Evolutionary conservation across 495 filamentous ascomycete genomes (phyloP).

Genomic region (Lophium mytilinum): DNA sequence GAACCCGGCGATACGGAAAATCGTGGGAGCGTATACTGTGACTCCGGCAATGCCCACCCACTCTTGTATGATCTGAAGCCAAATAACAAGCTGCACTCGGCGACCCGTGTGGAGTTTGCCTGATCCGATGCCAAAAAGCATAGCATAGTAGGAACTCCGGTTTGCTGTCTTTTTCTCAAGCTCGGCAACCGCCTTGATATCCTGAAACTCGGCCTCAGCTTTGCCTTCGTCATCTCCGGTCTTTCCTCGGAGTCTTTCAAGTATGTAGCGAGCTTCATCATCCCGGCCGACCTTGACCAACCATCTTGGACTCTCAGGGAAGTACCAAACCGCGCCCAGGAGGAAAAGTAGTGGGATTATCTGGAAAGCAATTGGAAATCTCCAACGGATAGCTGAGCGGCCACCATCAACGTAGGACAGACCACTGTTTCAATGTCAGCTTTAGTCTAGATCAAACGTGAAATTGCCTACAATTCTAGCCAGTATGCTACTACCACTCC

Average conservation of each 20-base stretch:
- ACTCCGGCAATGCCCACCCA: conserved; percentile 68
- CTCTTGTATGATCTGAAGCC: conserved; percentile 66
- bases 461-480: conserved; percentile 45
- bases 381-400: conserved; percentile 51
- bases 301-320: conserved; percentile 28
- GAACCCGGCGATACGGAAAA: conserved; percentile 61
- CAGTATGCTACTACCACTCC: conserved; percentile 67
- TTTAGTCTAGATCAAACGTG: background rate
- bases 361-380: conserved; percentile 66
- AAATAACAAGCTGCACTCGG: conserved; percentile 60
- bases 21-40: conserved; percentile 59
- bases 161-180: conserved; percentile 46
- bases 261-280: conserved; percentile 46
- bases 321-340: conserved; percentile 19
- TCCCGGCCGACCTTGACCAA: conserved; percentile 26
- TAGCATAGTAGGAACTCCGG: conserved; percentile 49
- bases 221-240: conserved; percentile 44
- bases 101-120: conserved; percentile 58
- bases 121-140: conserved; percentile 56
- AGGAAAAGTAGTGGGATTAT: conserved; percentile 55
- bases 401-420: conserved; percentile 51
- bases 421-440: conserved; percentile 31
- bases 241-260: conserved; percentile 53
- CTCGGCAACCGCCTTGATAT: conserved; percentile 52
- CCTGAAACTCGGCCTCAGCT: conserved; percentile 55